Conservation (phyloP, 169 alveolate species). For the Sarcocystis neurona region DNA sequence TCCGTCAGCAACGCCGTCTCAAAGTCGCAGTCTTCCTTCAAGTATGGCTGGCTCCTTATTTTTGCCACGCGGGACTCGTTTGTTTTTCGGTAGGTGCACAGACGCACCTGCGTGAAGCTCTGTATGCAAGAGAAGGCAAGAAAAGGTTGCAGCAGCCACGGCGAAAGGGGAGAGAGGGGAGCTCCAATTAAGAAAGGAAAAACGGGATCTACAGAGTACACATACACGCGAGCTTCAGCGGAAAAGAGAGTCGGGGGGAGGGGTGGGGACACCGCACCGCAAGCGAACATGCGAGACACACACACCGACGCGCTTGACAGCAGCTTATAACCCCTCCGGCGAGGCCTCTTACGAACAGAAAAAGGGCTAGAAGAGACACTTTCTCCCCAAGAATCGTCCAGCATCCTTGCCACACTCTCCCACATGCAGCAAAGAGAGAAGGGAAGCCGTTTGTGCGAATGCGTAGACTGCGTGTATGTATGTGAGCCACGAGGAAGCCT, state of each 20-base stretch:
- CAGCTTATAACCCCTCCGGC: not conserved
- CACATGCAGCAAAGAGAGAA: too few species aligned
- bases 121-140: not conserved
- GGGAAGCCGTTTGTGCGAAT: too few species aligned
- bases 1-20: constrained; percentile 2
- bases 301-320: not conserved
- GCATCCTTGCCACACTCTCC: too few species aligned
- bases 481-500: too few species aligned
- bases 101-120: constrained; percentile 8
- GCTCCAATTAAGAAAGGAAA: not conserved
- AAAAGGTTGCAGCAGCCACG: too few species aligned
- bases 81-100: not conserved
- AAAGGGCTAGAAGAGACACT: not conserved
- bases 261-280: not conserved
- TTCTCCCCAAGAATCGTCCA: too few species aligned
- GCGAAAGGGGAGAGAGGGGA: not conserved
- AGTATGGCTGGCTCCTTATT: constrained; percentile 14
- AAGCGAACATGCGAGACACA: not conserved
- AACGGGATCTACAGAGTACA: too few species aligned
- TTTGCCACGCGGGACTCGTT: not conserved
- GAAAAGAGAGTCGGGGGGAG: too few species aligned
- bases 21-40: constrained; percentile 13
- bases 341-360: not conserved
- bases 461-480: too few species aligned
- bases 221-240: too few species aligned